These are phyloP conservation scores for Russula dissimulans DNA, from an alignment of 768 basidiomycete species.

Conservation along the genomic window DNA sequence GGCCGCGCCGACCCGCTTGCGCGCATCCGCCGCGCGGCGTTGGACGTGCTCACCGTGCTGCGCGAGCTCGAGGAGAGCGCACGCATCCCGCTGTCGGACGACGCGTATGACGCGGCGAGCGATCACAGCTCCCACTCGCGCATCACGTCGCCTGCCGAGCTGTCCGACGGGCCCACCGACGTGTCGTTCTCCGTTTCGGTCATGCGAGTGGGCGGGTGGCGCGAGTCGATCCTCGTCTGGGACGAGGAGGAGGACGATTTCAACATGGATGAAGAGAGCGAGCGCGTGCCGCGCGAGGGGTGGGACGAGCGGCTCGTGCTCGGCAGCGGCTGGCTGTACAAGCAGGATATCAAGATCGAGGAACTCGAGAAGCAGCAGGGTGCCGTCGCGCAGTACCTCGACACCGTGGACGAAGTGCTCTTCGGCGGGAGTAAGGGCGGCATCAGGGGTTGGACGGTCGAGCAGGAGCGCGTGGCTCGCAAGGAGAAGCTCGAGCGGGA, in stretches of 20 bases:
- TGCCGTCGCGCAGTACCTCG: conserved; percentile 53
- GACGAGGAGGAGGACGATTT: conserved; percentile 51
- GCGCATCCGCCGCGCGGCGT: conserved; percentile 62
- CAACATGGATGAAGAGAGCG: conserved; percentile 39
- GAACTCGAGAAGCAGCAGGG: conserved; percentile 49
- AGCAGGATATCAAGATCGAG: conserved; percentile 47
- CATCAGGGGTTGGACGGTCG: conserved; percentile 40
- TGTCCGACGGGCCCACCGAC: conserved; percentile 33
- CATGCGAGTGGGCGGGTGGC: conserved; percentile 57
- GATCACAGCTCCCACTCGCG: conserved; percentile 43
- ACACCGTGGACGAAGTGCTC: conserved; percentile 71
- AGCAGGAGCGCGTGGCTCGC: conserved; percentile 38
- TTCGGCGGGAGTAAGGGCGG: conserved; percentile 51
- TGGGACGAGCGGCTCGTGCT: conserved; percentile 81
- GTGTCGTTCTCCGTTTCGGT: conserved; percentile 59
- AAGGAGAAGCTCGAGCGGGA: conserved; percentile 30
- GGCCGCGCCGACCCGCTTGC: conserved; percentile 49
- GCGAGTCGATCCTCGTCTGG: conserved; percentile 69
- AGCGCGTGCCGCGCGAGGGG: conserved; percentile 44
- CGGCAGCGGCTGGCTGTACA: conserved; percentile 77
- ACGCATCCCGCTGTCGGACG: conserved; percentile 68
- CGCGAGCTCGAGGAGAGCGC: conserved; percentile 72
- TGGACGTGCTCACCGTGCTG: conserved; percentile 76
- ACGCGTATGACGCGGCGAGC: conserved; percentile 75
- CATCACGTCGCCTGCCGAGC: conserved; percentile 34